These are phyloP conservation scores for Lantana camara DNA, from an alignment of 257 asterid species.

Conservation along the genomic window DNA sequence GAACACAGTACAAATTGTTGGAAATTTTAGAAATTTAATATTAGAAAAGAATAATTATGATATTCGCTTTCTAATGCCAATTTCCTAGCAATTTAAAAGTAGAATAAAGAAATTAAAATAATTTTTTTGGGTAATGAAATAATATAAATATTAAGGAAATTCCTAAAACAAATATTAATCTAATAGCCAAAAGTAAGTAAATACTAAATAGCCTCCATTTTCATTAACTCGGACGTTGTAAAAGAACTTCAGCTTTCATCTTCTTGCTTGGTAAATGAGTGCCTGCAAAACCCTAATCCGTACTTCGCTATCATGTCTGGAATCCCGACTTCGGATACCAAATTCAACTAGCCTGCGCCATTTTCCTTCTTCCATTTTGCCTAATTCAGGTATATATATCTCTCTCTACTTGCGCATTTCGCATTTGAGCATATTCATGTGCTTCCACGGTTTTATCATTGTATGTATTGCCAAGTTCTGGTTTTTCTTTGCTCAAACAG, in stretches of 20 bases:
- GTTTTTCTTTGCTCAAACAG: slow-evolving; percentile 32
- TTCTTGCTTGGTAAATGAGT: slow-evolving; percentile 43
- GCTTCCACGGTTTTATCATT: background rate
- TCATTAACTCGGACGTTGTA: slow-evolving; percentile 16
- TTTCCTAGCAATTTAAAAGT: too few species aligned
- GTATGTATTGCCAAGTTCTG: slow-evolving; percentile 6
- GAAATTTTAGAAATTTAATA: too few species aligned
- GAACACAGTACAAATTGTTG: too few species aligned
- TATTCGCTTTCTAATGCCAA: too few species aligned
- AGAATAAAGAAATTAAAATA: too few species aligned
- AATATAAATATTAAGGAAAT: too few species aligned
- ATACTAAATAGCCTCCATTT: background rate
- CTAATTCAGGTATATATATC: slow-evolving; percentile 37
- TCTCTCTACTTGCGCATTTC: background rate
- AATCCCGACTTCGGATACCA: slow-evolving; percentile 37
- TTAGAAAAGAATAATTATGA: too few species aligned
- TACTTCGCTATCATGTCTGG: slow-evolving; percentile 48
- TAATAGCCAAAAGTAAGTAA: background rate
- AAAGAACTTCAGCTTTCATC: slow-evolving; percentile 8
- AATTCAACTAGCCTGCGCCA: slow-evolving; percentile 25
- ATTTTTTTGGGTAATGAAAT: too few species aligned
- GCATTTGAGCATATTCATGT: background rate
- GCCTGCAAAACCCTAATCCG: slow-evolving; percentile 84
- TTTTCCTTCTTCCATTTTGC: slow-evolving; percentile 33
- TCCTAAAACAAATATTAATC: too few species aligned